Percentiles rank a stretch among this genome's conserved stretches.
phyloP scores from a whole-genome alignment of 2,329 filamentous ascomycete genomes.

The Exserohilum turcica region DNA sequence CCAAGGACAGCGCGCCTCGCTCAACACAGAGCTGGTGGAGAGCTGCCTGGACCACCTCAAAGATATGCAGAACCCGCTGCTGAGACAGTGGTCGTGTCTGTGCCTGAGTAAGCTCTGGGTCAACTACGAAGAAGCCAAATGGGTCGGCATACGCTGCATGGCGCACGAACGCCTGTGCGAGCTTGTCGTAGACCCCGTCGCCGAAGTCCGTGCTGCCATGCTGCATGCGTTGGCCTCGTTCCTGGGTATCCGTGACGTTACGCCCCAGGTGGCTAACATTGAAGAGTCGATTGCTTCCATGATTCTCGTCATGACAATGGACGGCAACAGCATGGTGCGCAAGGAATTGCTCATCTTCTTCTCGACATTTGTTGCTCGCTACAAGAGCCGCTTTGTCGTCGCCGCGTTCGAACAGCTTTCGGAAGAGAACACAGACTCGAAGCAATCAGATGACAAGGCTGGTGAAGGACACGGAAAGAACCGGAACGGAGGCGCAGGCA shows the following conservation, averaged over 20 bases:
- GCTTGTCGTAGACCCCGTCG: conserved; percentile 81
- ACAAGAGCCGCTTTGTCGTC: conserved; percentile 90
- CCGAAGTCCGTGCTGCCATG: conserved; percentile 92
- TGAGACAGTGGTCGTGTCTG: conserved; percentile 94
- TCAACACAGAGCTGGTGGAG: conserved; percentile 87
- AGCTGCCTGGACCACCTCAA: conserved; percentile 83
- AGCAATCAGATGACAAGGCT: conserved; percentile 31
- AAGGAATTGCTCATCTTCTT: conserved; percentile 94
- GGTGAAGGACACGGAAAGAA: conserved; percentile 41
- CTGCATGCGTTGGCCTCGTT: conserved; percentile 93
- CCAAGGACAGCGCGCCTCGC: conserved; percentile 88
- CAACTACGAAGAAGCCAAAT: conserved; percentile 90
- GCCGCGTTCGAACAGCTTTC: conserved; percentile 87
- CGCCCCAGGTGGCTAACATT: conserved; percentile 85
- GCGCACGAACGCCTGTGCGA: conserved; percentile 81
- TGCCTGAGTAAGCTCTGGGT: conserved; percentile 95
- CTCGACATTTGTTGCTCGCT: conserved; percentile 86
- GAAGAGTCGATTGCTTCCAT: conserved; percentile 91
- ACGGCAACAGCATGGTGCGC: conserved; percentile 91
- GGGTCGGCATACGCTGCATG: conserved; percentile 87
- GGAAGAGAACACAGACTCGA: conserved; percentile 66
- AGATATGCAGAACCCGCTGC: conserved; percentile 83
- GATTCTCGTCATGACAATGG: conserved; percentile 87
- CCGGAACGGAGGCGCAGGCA: conserved; percentile 19
- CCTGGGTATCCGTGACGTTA: conserved; percentile 89